Conservation (phyloP, 2,329 filamentous ascomycete species). For the Aspergillus vadensis region DNA sequence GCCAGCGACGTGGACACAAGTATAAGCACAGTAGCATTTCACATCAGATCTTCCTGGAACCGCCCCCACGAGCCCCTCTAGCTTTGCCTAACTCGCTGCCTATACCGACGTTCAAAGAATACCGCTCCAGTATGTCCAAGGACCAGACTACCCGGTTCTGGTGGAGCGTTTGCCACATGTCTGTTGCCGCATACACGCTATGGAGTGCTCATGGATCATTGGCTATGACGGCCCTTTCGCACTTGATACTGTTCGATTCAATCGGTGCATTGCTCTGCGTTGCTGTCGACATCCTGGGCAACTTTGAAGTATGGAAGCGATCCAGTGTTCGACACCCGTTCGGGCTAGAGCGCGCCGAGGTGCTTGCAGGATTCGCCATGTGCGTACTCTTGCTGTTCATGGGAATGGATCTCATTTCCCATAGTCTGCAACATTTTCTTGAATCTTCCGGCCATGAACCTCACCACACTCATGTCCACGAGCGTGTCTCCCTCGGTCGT, state of each 20-base stretch:
- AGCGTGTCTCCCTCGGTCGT: constrained; percentile 69
- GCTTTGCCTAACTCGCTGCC: constrained; percentile 89
- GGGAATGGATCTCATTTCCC: constrained; percentile 90
- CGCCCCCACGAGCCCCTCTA: constrained; percentile 78
- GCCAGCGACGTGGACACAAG: constrained; percentile 89
- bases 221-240: constrained; percentile 87
- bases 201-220: constrained; percentile 83
- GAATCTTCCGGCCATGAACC: constrained; percentile 74
- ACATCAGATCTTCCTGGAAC: constrained; percentile 95
- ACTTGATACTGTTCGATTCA: constrained; percentile 93
- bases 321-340: constrained; percentile 93
- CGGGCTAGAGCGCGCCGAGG: constrained; percentile 85
- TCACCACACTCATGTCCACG: constrained; percentile 69
- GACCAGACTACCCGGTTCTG: constrained; percentile 80
- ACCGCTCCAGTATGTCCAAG: constrained; percentile 83
- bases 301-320: constrained; percentile 97
- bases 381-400: constrained; percentile 97
- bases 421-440: constrained; percentile 90
- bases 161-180: constrained; percentile 88
- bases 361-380: constrained; percentile 93
- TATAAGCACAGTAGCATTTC: constrained; percentile 98
- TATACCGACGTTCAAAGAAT: constrained; percentile 85
- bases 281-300: constrained; percentile 86
- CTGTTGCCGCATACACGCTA: constrained; percentile 80
- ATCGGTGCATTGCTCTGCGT: constrained; percentile 90